These are phyloP conservation scores for Flaveria brownii DNA, from an alignment of 129 eudicot species.

Conservation along the genomic window DNA sequence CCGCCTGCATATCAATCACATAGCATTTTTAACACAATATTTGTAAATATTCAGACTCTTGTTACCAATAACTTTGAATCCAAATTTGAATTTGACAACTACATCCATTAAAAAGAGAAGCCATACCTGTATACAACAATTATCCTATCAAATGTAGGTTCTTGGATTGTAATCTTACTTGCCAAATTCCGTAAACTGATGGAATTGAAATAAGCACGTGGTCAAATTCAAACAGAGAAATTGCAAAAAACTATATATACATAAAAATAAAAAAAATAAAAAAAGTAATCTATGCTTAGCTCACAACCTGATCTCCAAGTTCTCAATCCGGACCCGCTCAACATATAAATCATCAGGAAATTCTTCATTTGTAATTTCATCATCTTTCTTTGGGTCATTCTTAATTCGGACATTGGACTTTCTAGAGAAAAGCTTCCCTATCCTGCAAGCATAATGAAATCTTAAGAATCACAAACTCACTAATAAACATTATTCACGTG, in stretches of 20 bases:
- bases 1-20: slow-evolving; percentile 44
- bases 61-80: background rate
- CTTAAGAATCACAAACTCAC: slow-evolving; percentile 20
- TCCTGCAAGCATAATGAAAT: slow-evolving; percentile 44
- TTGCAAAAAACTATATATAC: slow-evolving; percentile 10
- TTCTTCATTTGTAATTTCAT: slow-evolving; percentile 50
- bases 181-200: slow-evolving; percentile 65
- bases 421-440: slow-evolving; percentile 53
- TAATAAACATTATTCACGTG: slow-evolving; percentile 5
- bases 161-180: slow-evolving; percentile 83
- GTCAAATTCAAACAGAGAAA: background rate
- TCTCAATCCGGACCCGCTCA: slow-evolving; percentile 83
- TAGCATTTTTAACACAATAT: slow-evolving; percentile 4
- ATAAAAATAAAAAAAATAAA: background rate
- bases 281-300: background rate
- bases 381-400: slow-evolving; percentile 53
- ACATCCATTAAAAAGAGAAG: slow-evolving; percentile 3
- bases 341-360: slow-evolving; percentile 60
- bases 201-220: slow-evolving; percentile 18
- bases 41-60: slow-evolving; percentile 6
- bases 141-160: slow-evolving; percentile 95
- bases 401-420: slow-evolving; percentile 47
- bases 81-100: no score
- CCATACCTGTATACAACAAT: slow-evolving; percentile 95
- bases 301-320: slow-evolving; percentile 72